Evolutionary conservation across 75 land plant species (phyloP), one percentile per base, ranked within the genome.

Genomic region (Pseudotsuga menziesii): DNA sequence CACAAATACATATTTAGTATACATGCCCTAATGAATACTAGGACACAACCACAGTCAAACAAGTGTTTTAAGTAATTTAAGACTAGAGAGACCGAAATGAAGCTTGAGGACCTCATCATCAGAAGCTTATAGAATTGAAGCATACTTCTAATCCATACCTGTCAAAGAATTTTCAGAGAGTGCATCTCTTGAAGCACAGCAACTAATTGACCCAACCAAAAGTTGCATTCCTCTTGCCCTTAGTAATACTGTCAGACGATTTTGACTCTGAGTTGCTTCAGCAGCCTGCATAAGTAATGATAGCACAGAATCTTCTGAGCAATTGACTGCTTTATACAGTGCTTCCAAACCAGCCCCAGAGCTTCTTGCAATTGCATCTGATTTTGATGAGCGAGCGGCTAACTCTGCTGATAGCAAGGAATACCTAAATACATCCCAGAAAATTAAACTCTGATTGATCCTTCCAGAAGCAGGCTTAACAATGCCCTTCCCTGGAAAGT

Each of bases 351-450:
- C 61, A 74, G 67, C 72, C 26, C 57, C 75, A 44, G 76, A 66
- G 69, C 62, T 44, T 35, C 66, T 59, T 23, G 75, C 36, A 48
- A 20, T 74, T 36, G 56, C 75, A 48, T 41, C 73, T 54, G 74
- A 22, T 57, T 80, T 85, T 72, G 82, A 77, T 73, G 78, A 78
- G 57, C 99, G 94, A 76, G 93, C 88, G 80, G 95, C 89, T 75
- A 97, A 82, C 80, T 97, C 99, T 57, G 90, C 83, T 70, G 95
- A 92, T 76, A 94, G 78, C 29, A 94, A 81, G n/a, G 97, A 85
- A 70, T 97, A 97, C 75, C 91, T 91, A 36, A 97, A 88, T 44
- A 87, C 87, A 76, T 94, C 95, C 99, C 99, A 97, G 36, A 94
- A 77, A 72, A 94, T 56, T 58, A 95, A 57, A 39, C 95, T 86